Percentiles rank a stretch among this genome's conserved stretches.
phyloP scores from a whole-genome alignment of 371 early-diverging fungal genomes.

The Lichtheimia ramosa region DNA sequence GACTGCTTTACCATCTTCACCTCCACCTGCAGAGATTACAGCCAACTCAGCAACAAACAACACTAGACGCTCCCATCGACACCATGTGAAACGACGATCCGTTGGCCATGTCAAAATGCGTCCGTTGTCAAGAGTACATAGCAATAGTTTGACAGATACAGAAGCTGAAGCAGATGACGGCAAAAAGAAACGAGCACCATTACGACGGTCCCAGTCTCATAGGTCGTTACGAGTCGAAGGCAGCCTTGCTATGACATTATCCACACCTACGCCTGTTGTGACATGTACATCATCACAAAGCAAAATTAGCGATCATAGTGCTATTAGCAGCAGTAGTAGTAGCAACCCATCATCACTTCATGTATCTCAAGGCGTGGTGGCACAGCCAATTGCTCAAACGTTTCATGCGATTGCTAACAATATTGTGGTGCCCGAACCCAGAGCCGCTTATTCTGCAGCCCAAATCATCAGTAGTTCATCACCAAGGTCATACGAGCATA shows the following conservation, averaged over 20 bases:
- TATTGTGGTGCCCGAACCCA: conserved; percentile 24
- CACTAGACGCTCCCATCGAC: conserved; percentile 8
- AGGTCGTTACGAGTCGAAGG: neutral
- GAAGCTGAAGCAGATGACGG: conserved; percentile 6
- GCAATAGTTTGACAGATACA: conserved; percentile 6
- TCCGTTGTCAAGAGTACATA: conserved; percentile 3
- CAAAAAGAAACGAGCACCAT: neutral
- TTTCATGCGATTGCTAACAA: conserved; percentile 28
- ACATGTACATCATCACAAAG: neutral
- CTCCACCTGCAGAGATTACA: conserved; percentile 9
- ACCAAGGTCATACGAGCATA: neutral
- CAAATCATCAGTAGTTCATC: neutral
- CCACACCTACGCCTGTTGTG: neutral
- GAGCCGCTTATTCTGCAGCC: conserved; percentile 13
- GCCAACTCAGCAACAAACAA: neutral
- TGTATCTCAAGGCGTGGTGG: conserved; percentile 8
- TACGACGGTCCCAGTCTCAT: conserved; percentile 12
- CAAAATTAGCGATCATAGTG: neutral
- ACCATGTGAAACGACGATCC: conserved; percentile 11
- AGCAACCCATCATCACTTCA: conserved; percentile 1
- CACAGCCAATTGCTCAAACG: conserved; percentile 6
- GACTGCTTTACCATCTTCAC: conserved; percentile 1
- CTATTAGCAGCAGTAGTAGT: conserved; percentile 1
- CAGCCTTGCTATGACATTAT: neutral
- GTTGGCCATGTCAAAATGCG: conserved; percentile 5